phyloP scores from a whole-genome alignment of 805 yeast species.

The Priceomyces castillae region DNA sequence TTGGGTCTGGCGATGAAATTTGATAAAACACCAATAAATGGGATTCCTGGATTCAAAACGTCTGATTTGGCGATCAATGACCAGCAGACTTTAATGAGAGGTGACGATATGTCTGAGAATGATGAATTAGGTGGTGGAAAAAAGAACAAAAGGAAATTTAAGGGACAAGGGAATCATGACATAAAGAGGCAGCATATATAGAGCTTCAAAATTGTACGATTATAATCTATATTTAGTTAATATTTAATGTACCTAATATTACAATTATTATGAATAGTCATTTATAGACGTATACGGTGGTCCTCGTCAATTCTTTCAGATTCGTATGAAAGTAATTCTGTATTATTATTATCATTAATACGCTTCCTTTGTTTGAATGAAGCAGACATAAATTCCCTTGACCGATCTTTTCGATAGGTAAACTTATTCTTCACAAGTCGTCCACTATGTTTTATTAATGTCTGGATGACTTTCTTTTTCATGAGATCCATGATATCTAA shows the following conservation, averaged over 20 bases:
- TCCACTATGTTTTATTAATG: slow-evolving; percentile 35
- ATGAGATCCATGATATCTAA: slow-evolving; percentile 34
- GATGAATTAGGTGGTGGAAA: slow-evolving; percentile 35
- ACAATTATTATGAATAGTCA: not conserved
- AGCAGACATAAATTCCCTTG: slow-evolving; percentile 11
- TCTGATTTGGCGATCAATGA: slow-evolving; percentile 62
- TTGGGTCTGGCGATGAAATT: slow-evolving; percentile 53
- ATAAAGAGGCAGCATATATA: slow-evolving; percentile 36
- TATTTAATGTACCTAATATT: not conserved
- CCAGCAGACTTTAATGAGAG: slow-evolving; percentile 38
- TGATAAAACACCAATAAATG: slow-evolving; percentile 63
- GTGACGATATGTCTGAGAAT: slow-evolving; percentile 38
- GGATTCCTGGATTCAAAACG: slow-evolving; percentile 76
- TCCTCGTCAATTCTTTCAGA: too few species aligned
- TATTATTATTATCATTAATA: not conserved
- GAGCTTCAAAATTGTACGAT: slow-evolving; percentile 1
- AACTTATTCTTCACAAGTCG: slow-evolving; percentile 35
- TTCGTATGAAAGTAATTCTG: too few species aligned
- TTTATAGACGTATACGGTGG: too few species aligned
- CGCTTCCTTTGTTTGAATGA: not conserved
- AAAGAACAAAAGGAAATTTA: slow-evolving; percentile 39
- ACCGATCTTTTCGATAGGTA: slow-evolving; percentile 11
- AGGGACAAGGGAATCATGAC: slow-evolving; percentile 31
- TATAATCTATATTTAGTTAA: too few species aligned
- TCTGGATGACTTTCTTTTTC: slow-evolving; percentile 29